Evolutionary conservation across 345 rosid species (phyloP).

Genomic region (Anastatica hierochuntica): DNA sequence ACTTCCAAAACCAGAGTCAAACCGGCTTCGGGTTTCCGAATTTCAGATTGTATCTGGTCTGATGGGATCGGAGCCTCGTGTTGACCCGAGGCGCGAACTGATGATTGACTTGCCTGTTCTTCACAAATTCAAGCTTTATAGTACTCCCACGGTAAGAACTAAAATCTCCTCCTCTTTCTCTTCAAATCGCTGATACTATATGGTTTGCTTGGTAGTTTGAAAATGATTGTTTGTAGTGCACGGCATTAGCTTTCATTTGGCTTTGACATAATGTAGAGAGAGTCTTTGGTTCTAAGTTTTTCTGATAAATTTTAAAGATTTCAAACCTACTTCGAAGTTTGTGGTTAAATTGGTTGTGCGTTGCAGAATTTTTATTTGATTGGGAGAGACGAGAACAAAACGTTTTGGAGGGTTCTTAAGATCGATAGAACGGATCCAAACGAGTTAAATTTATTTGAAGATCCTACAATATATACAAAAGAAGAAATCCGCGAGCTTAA

Average conservation of each 20-base stretch:
- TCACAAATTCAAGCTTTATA: slow-evolving; percentile 74
- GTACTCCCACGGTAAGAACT: slow-evolving; percentile 62
- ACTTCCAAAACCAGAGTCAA: neutral
- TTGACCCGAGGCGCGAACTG: slow-evolving; percentile 19
- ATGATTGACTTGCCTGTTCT: slow-evolving; percentile 34
- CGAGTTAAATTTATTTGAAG: slow-evolving; percentile 54
- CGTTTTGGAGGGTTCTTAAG: slow-evolving; percentile 61
- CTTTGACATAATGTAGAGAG: slow-evolving; percentile 17
- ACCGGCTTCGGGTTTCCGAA: neutral
- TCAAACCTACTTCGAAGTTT: neutral
- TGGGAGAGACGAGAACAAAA: slow-evolving; percentile 63
- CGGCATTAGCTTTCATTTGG: slow-evolving; percentile 10
- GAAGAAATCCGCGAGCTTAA: slow-evolving; percentile 46
- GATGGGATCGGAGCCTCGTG: slow-evolving; percentile 35
- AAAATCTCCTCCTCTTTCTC: neutral
- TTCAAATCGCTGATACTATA: neutral
- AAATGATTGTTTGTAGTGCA: slow-evolving; percentile 11
- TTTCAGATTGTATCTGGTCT: slow-evolving; percentile 20
- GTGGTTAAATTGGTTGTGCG: too few species aligned
- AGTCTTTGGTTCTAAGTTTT: slow-evolving; percentile 14
- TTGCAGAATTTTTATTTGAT: slow-evolving; percentile 71
- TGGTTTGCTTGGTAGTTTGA: neutral
- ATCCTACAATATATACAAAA: slow-evolving; percentile 49
- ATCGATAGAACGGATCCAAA: slow-evolving; percentile 56
- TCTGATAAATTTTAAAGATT: neutral